A percentile compares a stretch with the other conserved stretches of the same genome.
Conservation (phyloP, 1,284 basidiomycete species). For the Stygiomarasmius scandens region DNA sequence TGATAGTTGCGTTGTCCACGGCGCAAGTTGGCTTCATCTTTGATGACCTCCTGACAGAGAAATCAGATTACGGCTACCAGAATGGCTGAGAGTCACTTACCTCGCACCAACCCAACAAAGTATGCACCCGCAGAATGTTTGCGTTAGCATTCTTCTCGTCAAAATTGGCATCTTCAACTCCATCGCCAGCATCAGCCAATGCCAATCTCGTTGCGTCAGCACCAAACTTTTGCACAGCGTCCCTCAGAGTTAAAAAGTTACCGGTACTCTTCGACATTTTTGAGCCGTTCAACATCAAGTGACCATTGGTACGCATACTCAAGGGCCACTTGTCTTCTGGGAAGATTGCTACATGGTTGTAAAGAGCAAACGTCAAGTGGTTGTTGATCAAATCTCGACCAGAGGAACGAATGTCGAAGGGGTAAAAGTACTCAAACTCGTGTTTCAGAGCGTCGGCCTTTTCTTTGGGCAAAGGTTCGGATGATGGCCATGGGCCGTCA, state of each 20-base stretch:
- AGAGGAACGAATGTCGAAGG: slow-evolving; percentile 98
- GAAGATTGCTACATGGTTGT: slow-evolving; percentile 95
- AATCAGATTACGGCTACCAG: not conserved
- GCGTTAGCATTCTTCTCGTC: slow-evolving; percentile 99
- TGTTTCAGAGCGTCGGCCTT: slow-evolving; percentile 86
- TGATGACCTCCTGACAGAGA: slow-evolving; percentile 68
- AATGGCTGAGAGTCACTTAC: slow-evolving; percentile 43
- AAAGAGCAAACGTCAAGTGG: slow-evolving; percentile 93
- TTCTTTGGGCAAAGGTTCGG: slow-evolving; percentile 69
- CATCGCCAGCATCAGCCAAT: slow-evolving; percentile 96
- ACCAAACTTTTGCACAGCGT: slow-evolving; percentile 86
- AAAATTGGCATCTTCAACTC: slow-evolving; percentile 97
- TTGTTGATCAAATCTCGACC: slow-evolving; percentile 98
- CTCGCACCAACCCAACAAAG: slow-evolving; percentile 90
- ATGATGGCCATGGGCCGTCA: slow-evolving; percentile 74
- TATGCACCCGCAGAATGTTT: slow-evolving; percentile 93
- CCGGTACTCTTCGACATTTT: slow-evolving; percentile 99
- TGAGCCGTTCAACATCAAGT: slow-evolving; percentile 97
- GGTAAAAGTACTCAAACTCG: slow-evolving; percentile 98
- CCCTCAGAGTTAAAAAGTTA: slow-evolving; percentile 80
- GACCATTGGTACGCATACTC: slow-evolving; percentile 94
- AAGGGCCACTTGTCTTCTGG: slow-evolving; percentile 92
- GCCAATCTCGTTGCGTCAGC: slow-evolving; percentile 91
- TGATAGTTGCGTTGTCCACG: slow-evolving; percentile 74
- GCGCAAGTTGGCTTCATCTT: slow-evolving; percentile 70